These are phyloP conservation scores for Cichorium intybus DNA, from an alignment of 140 eudicot species.

Conservation along the genomic window DNA sequence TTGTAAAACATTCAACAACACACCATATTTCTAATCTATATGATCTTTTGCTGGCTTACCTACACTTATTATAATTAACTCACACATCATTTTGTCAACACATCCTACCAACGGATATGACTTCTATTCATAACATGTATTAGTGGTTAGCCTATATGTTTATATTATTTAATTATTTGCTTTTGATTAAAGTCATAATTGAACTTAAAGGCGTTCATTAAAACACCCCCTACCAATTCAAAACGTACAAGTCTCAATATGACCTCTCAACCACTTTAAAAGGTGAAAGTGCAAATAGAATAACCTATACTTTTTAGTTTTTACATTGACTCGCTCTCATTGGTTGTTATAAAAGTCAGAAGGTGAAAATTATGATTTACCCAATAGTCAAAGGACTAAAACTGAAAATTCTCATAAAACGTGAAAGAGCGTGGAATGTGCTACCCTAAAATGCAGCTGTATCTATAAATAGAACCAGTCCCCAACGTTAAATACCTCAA, in stretches of 20 bases:
- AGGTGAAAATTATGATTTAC: neutral
- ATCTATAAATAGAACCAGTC: slow-evolving; percentile 19
- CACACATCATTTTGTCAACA: too few species aligned
- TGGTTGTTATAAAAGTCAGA: slow-evolving; percentile 1
- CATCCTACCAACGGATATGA: too few species aligned
- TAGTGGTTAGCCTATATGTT: neutral
- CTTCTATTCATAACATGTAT: neutral
- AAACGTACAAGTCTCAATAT: slow-evolving; percentile 19
- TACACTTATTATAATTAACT: too few species aligned
- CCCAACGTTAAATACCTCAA: slow-evolving; percentile 4
- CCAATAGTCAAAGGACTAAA: slow-evolving; percentile 12
- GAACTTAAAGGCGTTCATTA: neutral
- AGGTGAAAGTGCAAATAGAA: neutral
- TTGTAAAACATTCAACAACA: too few species aligned
- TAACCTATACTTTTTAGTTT: neutral
- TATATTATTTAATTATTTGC: neutral
- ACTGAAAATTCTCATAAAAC: neutral
- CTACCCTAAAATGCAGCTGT: slow-evolving; percentile 9
- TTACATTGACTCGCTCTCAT: neutral
- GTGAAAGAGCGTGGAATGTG: slow-evolving; percentile 23
- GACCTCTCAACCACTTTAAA: slow-evolving; percentile 7
- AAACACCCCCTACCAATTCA: neutral
- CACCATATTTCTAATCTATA: too few species aligned
- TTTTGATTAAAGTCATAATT: neutral
- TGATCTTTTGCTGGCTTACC: too few species aligned